Conservation (phyloP, 202 grass and related monocot genomes). For the Panicum hallii region DNA sequence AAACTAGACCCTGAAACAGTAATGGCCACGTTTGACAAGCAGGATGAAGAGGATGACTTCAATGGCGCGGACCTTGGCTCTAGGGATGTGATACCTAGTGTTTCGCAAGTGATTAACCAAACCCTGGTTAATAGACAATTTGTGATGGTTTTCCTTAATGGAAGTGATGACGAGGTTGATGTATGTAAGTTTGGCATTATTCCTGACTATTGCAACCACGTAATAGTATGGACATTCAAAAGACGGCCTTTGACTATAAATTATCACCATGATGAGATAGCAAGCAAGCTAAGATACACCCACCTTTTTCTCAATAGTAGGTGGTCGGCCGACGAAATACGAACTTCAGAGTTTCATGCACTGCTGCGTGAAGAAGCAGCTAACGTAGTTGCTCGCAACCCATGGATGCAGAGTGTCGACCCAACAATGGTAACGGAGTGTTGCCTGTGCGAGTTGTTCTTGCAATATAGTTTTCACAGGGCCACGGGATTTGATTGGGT, state of each 20-base stretch:
- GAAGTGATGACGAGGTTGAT: background rate
- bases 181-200: background rate
- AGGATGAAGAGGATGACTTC: constrained; percentile 18
- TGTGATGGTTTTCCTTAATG: constrained; percentile 2
- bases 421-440: background rate
- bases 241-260: background rate
- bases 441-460: background rate
- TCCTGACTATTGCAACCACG: rapidly evolving
- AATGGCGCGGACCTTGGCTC: background rate
- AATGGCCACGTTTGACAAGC: constrained; percentile 3
- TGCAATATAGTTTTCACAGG: background rate
- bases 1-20: background rate
- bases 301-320: rapidly evolving
- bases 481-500: background rate
- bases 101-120: background rate
- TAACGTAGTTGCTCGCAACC: background rate
- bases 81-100: background rate
- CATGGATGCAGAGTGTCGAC: background rate
- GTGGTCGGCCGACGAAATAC: rapidly evolving
- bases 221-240: background rate
- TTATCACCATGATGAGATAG: rapidly evolving
- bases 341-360: background rate
- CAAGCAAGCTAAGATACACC: background rate
- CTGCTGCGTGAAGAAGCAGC: background rate
- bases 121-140: rapidly evolving